Evolutionary conservation across 805 yeast genomes (phyloP).

Genomic region (Dipodascus albidus): DNA sequence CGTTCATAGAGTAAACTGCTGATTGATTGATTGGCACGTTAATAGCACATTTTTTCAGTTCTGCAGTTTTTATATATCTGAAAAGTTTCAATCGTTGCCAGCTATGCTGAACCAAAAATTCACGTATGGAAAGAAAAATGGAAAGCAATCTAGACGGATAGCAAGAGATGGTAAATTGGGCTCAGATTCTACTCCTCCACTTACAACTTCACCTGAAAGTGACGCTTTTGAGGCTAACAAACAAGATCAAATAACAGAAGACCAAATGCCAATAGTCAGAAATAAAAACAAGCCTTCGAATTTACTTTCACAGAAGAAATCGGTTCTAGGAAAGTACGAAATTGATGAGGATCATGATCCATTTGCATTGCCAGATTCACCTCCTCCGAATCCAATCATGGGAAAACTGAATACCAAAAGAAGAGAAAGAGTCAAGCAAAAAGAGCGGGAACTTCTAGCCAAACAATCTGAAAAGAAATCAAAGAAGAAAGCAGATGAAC

Average conservation of each 20-base stretch:
- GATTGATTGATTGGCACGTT: too few species aligned
- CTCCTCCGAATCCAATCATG: background rate
- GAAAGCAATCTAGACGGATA: background rate
- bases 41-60: too few species aligned
- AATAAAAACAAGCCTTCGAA: too few species aligned
- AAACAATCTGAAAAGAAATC: background rate
- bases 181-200: background rate
- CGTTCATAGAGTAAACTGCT: too few species aligned
- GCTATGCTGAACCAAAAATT: background rate
- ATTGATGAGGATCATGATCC: background rate
- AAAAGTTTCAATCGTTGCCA: background rate
- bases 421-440: background rate
- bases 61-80: background rate
- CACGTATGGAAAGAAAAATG: background rate
- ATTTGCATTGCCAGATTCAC: background rate
- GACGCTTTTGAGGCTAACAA: too few species aligned
- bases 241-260: too few species aligned
- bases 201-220: too few species aligned
- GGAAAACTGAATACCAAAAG: background rate
- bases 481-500: too few species aligned
- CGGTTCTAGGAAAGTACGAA: too few species aligned
- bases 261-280: background rate
- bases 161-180: too few species aligned
- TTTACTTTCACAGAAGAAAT: too few species aligned
- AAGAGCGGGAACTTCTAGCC: background rate